These are phyloP conservation scores for Candida boidinii DNA, from an alignment of 805 yeast species.

Conservation along the genomic window DNA sequence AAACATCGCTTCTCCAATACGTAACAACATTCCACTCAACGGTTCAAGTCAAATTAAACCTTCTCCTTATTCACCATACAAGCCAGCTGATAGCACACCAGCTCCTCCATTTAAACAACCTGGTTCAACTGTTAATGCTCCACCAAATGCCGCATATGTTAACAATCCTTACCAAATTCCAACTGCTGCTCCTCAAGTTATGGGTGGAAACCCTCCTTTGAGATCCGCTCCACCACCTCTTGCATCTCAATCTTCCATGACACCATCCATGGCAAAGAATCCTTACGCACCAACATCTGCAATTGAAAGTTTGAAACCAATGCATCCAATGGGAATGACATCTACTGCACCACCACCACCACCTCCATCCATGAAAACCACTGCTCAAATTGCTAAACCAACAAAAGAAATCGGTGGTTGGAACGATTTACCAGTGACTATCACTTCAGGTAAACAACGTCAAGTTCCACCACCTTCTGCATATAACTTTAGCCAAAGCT, in stretches of 20 bases:
- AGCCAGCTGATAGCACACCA: slow-evolving; percentile 2
- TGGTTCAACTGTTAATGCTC: slow-evolving; percentile 17
- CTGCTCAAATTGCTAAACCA: slow-evolving; percentile 13
- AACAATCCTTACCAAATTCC: slow-evolving; percentile 11
- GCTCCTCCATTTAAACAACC: slow-evolving; percentile 25
- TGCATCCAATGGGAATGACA: slow-evolving; percentile 1
- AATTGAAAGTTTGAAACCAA: slow-evolving; percentile 19
- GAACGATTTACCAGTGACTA: slow-evolving; percentile 52
- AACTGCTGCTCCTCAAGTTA: slow-evolving; percentile 6
- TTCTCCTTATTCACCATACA: slow-evolving; percentile 14
- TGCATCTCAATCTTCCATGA: slow-evolving; percentile 2
- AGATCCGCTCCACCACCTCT: background rate
- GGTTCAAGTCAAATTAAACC: slow-evolving; percentile 9
- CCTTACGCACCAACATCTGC: slow-evolving; percentile 29
- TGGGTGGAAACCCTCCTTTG: slow-evolving; percentile 12
- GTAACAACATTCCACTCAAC: background rate
- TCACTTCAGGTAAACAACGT: slow-evolving; percentile 9
- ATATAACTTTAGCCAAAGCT: slow-evolving; percentile 11
- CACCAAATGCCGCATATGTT: slow-evolving; percentile 13
- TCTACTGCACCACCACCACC: slow-evolving; percentile 21
- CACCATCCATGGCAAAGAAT: slow-evolving; percentile 9
- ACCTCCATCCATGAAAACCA: slow-evolving; percentile 7
- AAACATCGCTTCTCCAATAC: slow-evolving; percentile 2
- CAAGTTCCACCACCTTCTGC: slow-evolving; percentile 17
- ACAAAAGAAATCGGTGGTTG: slow-evolving; percentile 56